Percentiles rank a stretch among this genome's conserved stretches.
Conservation (phyloP, 2,329 filamentous ascomycete genomes). For the Sporothrix variecibatus region DNA sequence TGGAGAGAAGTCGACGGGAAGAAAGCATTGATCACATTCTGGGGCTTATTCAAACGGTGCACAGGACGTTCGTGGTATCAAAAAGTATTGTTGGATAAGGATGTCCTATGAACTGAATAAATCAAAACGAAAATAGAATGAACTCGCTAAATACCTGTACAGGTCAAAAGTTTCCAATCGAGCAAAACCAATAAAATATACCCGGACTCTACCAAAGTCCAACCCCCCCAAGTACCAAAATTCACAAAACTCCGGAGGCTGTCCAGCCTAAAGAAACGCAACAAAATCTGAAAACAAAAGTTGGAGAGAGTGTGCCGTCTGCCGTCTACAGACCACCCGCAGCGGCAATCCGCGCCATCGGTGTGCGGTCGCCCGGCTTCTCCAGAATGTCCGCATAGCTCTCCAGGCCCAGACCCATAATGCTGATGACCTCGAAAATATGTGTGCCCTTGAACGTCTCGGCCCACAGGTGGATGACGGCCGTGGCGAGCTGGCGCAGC, state of each 20-base stretch:
- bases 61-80: neutral
- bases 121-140: neutral
- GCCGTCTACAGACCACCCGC: conserved; percentile 13
- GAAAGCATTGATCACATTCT: neutral
- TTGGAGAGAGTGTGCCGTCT: neutral
- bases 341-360: conserved; percentile 41
- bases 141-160: neutral
- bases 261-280: neutral
- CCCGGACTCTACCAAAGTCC: neutral
- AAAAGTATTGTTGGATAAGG: neutral
- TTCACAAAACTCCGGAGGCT: neutral
- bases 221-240: neutral
- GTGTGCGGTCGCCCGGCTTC: conserved; percentile 54
- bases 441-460: conserved; percentile 64
- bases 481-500: conserved; percentile 57
- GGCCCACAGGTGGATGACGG: conserved; percentile 62
- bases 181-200: neutral
- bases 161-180: neutral
- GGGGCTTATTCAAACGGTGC: neutral
- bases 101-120: neutral
- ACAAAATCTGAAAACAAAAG: neutral
- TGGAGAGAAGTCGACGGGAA: neutral
- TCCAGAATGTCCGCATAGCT: conserved; percentile 59
- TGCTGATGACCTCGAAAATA: conserved; percentile 61
- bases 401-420: conserved; percentile 59